Conservation (phyloP, 2,329 filamentous ascomycete species). For the Pseudogymnoascus verrucosus region DNA sequence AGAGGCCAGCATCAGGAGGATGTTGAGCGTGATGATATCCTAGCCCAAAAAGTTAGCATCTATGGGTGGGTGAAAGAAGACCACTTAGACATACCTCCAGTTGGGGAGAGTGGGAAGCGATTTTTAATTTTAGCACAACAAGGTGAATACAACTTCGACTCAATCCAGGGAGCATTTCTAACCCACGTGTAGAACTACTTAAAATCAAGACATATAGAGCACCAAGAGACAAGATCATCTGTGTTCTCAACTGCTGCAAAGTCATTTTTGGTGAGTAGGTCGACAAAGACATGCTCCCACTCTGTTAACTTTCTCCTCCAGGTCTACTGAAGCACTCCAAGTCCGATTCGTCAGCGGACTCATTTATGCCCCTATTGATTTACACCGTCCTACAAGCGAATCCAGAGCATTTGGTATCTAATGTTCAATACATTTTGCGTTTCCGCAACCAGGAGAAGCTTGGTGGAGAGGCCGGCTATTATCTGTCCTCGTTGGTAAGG, state of each 20-base stretch:
- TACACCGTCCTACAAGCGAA: conserved; percentile 93
- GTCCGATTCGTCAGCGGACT: conserved; percentile 89
- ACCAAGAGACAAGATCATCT: conserved; percentile 97
- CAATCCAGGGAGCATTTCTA: conserved; percentile 10
- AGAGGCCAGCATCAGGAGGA: conserved; percentile 96
- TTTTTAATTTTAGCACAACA: conserved; percentile 87
- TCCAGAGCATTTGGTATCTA: conserved; percentile 90
- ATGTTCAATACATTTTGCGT: conserved; percentile 94
- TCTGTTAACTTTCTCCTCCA: conserved; percentile 29
- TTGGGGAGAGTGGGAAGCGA: conserved; percentile 77
- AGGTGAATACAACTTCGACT: conserved; percentile 39
- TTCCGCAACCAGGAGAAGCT: conserved; percentile 98
- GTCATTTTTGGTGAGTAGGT: conserved; percentile 79
- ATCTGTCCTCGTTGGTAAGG: conserved; percentile 80
- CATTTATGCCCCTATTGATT: conserved; percentile 89
- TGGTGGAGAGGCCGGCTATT: conserved; percentile 95
- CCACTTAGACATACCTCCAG: conserved; percentile 82
- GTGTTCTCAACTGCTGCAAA: conserved; percentile 96
- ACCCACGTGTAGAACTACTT: conserved; percentile 59
- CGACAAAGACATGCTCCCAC: not conserved
- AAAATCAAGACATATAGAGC: conserved; percentile 97
- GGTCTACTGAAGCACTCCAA: conserved; percentile 86
- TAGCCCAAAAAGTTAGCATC: conserved; percentile 93
- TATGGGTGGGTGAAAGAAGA: conserved; percentile 92
- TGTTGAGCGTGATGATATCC: conserved; percentile 90